Base-by-base conservation (phyloP, 2,329 filamentous ascomycete species). In the Arthrobotrys sphaeroides region DNA sequence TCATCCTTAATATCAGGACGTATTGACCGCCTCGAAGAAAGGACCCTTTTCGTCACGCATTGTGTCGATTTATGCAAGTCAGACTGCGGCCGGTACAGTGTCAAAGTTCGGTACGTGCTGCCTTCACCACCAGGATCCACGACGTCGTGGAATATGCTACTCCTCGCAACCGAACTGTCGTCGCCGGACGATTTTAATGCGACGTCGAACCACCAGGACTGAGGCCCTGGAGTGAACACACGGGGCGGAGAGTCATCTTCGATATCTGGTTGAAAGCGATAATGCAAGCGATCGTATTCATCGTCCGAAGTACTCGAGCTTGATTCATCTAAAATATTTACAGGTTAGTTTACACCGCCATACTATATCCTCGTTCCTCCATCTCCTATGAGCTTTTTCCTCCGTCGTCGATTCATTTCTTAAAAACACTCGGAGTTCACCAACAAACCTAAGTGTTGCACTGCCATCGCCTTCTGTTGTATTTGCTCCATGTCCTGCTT, bases 121-220 rank as follows among this genome's bases (percentile, higher is more conserved):
- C 55, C 33, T 13, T 62, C 28, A 10, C 51, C 55, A 26, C 40
- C 43, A 20, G 36, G 22, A 6, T 31, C 28, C 2, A 10, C n/a
- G 2, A 38, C 43, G 1, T 55, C 66, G 10, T 62, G 66, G n/a
- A 70, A 70, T 16, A 70, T 45, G 62, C 40, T 42, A 22, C 24
- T 47, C 31, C 12, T 20, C 18, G 26, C 2, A 1, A 31, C 33
- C n/a, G 55, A 38, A 9, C 24, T 40, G 16, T 22, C 36, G 16
- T 62, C 66, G 2, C 20, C 26, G 3, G 38, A 16, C 10, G 18
- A 47, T 16, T 62, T 53, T n/a, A 70, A n/a, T 0, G 55, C 20
- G 9, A 70, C 55, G 13, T 70, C 55, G 18, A 61, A 62, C 66
- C 66, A 70, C 66, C 66, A 70, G 1, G 55, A 20, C 5, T 40